Evolutionary conservation across 2,329 filamentous ascomycete species (phyloP).

Genomic region (Fusarium xylarioides): DNA sequence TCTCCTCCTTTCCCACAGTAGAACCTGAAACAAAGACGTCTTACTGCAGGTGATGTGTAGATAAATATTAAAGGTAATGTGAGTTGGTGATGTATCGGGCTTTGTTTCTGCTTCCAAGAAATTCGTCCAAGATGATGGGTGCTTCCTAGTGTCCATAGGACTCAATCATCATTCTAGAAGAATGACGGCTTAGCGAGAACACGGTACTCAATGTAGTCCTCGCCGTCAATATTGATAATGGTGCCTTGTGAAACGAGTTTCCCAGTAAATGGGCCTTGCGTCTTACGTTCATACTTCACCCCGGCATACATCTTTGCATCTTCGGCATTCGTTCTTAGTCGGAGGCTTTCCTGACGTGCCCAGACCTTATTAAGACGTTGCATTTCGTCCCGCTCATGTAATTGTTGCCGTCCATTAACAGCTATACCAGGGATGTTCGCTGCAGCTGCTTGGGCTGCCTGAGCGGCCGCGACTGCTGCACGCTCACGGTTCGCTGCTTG

Average conservation of each 20-base stretch:
- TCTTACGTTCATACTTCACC: slow-evolving; percentile 70
- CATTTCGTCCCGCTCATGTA: slow-evolving; percentile 60
- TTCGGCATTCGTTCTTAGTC: slow-evolving; percentile 55
- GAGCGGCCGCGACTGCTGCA: slow-evolving; percentile 45
- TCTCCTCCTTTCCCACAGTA: slow-evolving; percentile 13
- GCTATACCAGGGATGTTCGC: slow-evolving; percentile 37
- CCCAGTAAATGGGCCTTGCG: slow-evolving; percentile 67
- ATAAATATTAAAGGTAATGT: background rate
- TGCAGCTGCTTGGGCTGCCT: slow-evolving; percentile 45
- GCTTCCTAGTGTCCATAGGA: background rate
- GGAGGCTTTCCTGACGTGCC: slow-evolving; percentile 61
- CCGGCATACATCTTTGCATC: slow-evolving; percentile 67
- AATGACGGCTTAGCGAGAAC: slow-evolving; percentile 71
- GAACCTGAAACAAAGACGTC: background rate
- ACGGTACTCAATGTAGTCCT: slow-evolving; percentile 73
- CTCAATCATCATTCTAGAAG: slow-evolving; percentile 50
- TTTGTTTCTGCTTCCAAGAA: background rate
- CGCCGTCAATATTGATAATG: slow-evolving; percentile 71
- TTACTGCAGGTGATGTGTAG: background rate
- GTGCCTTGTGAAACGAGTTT: slow-evolving; percentile 70
- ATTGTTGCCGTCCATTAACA: slow-evolving; percentile 45
- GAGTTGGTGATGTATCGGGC: background rate
- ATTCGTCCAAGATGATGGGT: background rate
- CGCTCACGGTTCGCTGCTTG: slow-evolving; percentile 56
- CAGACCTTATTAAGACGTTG: slow-evolving; percentile 65